Conservation (phyloP, 768 basidiomycete species). For the Lactifluus subvellereus region DNA sequence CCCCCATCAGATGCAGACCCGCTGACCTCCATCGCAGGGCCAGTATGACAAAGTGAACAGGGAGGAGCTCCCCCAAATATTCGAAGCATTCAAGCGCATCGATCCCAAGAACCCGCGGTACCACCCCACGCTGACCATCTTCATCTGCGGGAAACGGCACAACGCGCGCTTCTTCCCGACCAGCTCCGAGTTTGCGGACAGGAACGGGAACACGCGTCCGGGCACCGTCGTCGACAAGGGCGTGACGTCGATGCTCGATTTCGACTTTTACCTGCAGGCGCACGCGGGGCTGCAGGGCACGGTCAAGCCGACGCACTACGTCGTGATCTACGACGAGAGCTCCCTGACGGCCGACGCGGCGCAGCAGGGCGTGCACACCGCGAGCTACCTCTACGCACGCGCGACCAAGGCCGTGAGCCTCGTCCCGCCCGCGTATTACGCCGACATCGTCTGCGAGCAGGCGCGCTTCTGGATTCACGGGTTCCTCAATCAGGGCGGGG, state of each 20-base stretch:
- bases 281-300: conserved; percentile 69
- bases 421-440: conserved; percentile 75
- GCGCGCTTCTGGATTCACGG: conserved; percentile 73
- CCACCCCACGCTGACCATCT: conserved; percentile 58
- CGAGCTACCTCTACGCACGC: conserved; percentile 71
- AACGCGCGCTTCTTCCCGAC: conserved; percentile 60
- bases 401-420: conserved; percentile 82
- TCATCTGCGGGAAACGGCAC: conserved; percentile 75
- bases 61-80: conserved; percentile 58
- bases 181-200: conserved; percentile 42
- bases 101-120: conserved; percentile 45
- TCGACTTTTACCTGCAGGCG: conserved; percentile 44
- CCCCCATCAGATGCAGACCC: not conserved
- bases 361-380: conserved; percentile 64
- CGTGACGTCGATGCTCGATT: conserved; percentile 44
- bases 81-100: conserved; percentile 52
- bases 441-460: conserved; percentile 77
- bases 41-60: conserved; percentile 60
- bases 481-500: conserved; percentile 46
- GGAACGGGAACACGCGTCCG: conserved; percentile 70
- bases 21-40: conserved; percentile 39
- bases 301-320: conserved; percentile 72
- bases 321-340: conserved; percentile 75
- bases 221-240: conserved; percentile 81
- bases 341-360: conserved; percentile 60